phyloP scores from a whole-genome alignment of 164 flowering plant genomes.

The Dillenia turbinata region DNA sequence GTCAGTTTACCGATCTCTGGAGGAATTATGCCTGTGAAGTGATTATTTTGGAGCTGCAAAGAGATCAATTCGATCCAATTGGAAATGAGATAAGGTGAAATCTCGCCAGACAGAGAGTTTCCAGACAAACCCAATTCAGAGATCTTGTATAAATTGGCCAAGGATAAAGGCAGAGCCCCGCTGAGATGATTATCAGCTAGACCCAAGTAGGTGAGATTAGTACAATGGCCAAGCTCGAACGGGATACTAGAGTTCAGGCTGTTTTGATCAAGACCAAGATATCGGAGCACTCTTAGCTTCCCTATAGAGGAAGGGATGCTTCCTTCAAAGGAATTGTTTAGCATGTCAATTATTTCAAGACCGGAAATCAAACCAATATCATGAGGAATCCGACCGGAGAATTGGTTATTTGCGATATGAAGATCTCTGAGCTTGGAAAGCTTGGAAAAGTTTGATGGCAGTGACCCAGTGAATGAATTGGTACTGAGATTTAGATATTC shows the following conservation, averaged over 20 bases:
- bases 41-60: slow-evolving; percentile 30
- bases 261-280: slow-evolving; percentile 31
- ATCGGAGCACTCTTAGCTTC: slow-evolving; percentile 27
- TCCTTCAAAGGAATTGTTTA: slow-evolving; percentile 38
- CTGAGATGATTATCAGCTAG: slow-evolving; percentile 33
- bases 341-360: slow-evolving; percentile 31
- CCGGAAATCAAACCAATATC: slow-evolving; percentile 22
- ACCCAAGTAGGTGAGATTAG: slow-evolving; percentile 39
- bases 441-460: slow-evolving; percentile 33
- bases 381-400: slow-evolving; percentile 34
- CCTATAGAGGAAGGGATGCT: slow-evolving; percentile 43
- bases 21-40: slow-evolving; percentile 40
- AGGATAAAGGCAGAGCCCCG: slow-evolving; percentile 42
- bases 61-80: slow-evolving; percentile 36
- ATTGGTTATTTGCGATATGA: slow-evolving; percentile 20
- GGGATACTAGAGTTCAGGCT: slow-evolving; percentile 43
- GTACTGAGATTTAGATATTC: slow-evolving; percentile 28
- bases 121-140: slow-evolving; percentile 32
- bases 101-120: slow-evolving; percentile 35
- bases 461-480: slow-evolving; percentile 32
- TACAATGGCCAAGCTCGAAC: slow-evolving; percentile 42
- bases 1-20: slow-evolving; percentile 37
- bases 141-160: slow-evolving; percentile 31
- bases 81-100: slow-evolving; percentile 18
- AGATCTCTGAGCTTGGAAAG: slow-evolving; percentile 39